A percentile compares a stretch with the other conserved stretches of the same genome.
Evolutionary conservation across 805 yeast genomes (phyloP).

Genomic region (Candida sanyiensis): DNA sequence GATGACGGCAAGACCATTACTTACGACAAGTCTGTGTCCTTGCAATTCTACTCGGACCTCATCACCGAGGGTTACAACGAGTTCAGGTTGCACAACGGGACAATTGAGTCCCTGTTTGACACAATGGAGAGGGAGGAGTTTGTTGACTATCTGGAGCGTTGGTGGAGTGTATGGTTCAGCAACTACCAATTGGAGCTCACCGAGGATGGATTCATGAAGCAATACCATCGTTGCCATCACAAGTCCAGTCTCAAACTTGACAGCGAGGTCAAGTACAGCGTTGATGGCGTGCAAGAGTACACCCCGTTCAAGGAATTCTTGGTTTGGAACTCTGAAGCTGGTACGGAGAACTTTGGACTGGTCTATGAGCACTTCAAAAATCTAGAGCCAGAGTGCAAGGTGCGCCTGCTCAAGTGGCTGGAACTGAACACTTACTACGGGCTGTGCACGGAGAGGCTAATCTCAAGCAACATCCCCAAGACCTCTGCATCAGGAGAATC

Average conservation of each 20-base stretch:
- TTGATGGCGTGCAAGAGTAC: conserved; percentile 9
- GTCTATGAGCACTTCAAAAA: conserved; percentile 16
- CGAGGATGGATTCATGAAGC: conserved; percentile 32
- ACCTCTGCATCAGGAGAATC: conserved; percentile 8
- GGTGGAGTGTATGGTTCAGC: conserved; percentile 36
- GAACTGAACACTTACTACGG: conserved; percentile 14
- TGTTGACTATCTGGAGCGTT: conserved; percentile 18
- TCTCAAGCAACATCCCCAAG: conserved; percentile 22
- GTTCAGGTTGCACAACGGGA: conserved; percentile 23
- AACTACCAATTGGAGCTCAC: conserved; percentile 24
- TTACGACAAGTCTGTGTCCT: conserved; percentile 21
- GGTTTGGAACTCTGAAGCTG: conserved; percentile 14
- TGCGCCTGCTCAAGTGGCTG: conserved; percentile 20
- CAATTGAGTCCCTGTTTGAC: conserved; percentile 14
- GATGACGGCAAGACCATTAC: conserved; percentile 11
- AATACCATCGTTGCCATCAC: conserved; percentile 21
- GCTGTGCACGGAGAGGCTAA: conserved; percentile 11
- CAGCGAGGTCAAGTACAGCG: conserved; percentile 11
- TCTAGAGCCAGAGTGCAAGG: conserved; percentile 8
- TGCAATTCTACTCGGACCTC: conserved; percentile 22
- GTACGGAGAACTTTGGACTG: conserved; percentile 16
- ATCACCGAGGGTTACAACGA: conserved; percentile 25
- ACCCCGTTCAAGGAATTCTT: conserved; percentile 17
- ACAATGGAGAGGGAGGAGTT: conserved; percentile 19
- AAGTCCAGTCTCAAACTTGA: conserved; percentile 24